Percentiles rank a stretch among this genome's conserved stretches.
phyloP scores from a whole-genome alignment of 805 yeast genomes.

The Hanseniaspora vineae region DNA sequence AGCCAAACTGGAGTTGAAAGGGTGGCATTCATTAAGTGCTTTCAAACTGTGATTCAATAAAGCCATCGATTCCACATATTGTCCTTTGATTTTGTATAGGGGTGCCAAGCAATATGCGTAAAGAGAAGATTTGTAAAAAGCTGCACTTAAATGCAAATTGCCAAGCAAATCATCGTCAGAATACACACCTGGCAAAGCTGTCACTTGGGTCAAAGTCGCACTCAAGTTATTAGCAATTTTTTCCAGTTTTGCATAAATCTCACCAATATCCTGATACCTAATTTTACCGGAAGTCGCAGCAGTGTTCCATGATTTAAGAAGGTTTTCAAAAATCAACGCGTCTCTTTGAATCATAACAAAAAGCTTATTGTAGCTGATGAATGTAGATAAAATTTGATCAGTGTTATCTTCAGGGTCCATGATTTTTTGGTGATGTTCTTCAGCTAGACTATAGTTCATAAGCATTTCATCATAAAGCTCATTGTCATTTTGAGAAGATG shows the following conservation, averaged over 20 bases:
- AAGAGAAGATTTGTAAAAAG: slow-evolving; percentile 13
- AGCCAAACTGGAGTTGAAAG: too few relatives aligned
- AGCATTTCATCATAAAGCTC: slow-evolving; percentile 15
- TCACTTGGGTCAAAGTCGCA: slow-evolving; percentile 41
- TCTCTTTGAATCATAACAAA: slow-evolving; percentile 67
- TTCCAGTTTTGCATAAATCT: slow-evolving; percentile 22
- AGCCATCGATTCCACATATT: slow-evolving; percentile 20
- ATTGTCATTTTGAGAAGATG: slow-evolving; percentile 40
- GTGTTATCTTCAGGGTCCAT: slow-evolving; percentile 52
- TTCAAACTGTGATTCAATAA: slow-evolving; percentile 15
- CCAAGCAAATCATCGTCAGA: slow-evolving; percentile 58
- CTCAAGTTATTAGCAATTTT: slow-evolving; percentile 30
- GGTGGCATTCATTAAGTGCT: too few relatives aligned
- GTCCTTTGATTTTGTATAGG: slow-evolving; percentile 17
- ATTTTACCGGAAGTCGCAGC: background rate
- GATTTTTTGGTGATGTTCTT: slow-evolving; percentile 29
- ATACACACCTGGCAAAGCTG: slow-evolving; percentile 85
- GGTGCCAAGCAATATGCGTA: slow-evolving; percentile 17
- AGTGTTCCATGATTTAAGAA: slow-evolving; percentile 17
- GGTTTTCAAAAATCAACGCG: slow-evolving; percentile 30
- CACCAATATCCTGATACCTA: slow-evolving; percentile 8
- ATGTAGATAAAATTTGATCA: slow-evolving; percentile 64
- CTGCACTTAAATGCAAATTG: slow-evolving; percentile 14
- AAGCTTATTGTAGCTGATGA: slow-evolving; percentile 53
- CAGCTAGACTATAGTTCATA: slow-evolving; percentile 24